Conservation (phyloP, 2,329 filamentous ascomycete genomes). For the Alternaria brassicicola region DNA sequence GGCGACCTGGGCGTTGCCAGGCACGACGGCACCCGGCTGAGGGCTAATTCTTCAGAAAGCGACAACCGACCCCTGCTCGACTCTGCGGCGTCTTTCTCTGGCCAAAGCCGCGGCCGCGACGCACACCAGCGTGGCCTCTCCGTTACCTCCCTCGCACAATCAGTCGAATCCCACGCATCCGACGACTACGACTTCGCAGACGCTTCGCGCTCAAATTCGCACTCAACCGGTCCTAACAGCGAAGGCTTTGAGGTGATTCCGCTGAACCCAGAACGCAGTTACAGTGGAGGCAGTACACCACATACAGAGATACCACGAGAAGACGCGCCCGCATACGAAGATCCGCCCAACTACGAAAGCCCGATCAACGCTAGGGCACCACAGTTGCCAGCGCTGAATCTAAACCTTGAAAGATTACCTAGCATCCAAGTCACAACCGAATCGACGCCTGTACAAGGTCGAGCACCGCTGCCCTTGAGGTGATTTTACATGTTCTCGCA, state of each 20-base stretch:
- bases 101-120: constrained; percentile 29
- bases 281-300: constrained; percentile 30
- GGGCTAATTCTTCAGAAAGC: constrained; percentile 75
- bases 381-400: constrained; percentile 49
- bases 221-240: constrained; percentile 24
- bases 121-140: constrained; percentile 53
- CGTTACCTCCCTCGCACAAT: constrained; percentile 48
- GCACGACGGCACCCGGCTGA: constrained; percentile 76
- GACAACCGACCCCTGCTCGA: constrained; percentile 74
- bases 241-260: constrained; percentile 54
- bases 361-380: constrained; percentile 44
- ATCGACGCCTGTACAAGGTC: constrained; percentile 26
- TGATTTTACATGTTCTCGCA: neutral
- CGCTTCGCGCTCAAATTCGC: constrained; percentile 25
- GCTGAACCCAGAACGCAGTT: constrained; percentile 47
- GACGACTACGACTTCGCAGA: constrained; percentile 46
- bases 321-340: constrained; percentile 51
- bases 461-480: constrained; percentile 16
- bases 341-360: constrained; percentile 57
- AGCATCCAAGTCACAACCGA: constrained; percentile 54
- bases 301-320: constrained; percentile 37
- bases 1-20: constrained; percentile 76
- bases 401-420: constrained; percentile 50
- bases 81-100: constrained; percentile 69
- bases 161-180: constrained; percentile 46